Evolutionary conservation across 768 basidiomycete species (phyloP), one percentile per base, ranked within the genome.

Genomic region (Boletellus emodensis): DNA sequence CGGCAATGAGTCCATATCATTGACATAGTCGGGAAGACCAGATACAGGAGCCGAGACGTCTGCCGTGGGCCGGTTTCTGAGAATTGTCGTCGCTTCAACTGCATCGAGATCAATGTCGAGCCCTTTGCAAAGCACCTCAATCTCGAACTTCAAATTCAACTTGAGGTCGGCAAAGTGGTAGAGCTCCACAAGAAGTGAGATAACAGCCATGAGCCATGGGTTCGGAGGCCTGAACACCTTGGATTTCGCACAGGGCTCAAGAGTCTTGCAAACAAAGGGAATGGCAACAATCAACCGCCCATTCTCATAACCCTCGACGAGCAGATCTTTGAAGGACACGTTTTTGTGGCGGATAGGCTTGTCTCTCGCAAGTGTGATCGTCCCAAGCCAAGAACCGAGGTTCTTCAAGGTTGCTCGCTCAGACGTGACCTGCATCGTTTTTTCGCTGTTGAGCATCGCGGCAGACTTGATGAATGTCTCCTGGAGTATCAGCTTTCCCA

Each of bases 161-260:
- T 95, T 95, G 54, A 98, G 78, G 59, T 98, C 94, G 5, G 93
- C 95, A 61, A 87, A 94, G 65, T 94, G 90, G 68, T 99, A 98
- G n/a, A 99, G 79, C 66, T 99, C 96, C 39, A 84, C 90, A 40
- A 98, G 80, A 38, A 98, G 76, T 57, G 87, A 83, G 60, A 98
- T 76, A 55, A 99, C 90, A 0, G 90, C 94, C 87, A 97, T 94
- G 44, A 99, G 72, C 96, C 96, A 99, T 2, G 96, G 96, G 67
- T 97, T 99, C 22, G 96, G 96, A 17, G 93, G 88, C 61, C 81
- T 87, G 81, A 99, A 99, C 24, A 98, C 89, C 56, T 77, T 85
- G 30, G 95, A 98, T 63, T 86, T 84, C 42, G 85, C 79, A 54
- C 91, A 93, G 40, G 90, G 90, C 65, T 94, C 90, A 40, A 99